These are phyloP conservation scores for Trichoderma sp. DNA, from an alignment of 2,329 filamentous ascomycete species.

Conservation along the genomic window DNA sequence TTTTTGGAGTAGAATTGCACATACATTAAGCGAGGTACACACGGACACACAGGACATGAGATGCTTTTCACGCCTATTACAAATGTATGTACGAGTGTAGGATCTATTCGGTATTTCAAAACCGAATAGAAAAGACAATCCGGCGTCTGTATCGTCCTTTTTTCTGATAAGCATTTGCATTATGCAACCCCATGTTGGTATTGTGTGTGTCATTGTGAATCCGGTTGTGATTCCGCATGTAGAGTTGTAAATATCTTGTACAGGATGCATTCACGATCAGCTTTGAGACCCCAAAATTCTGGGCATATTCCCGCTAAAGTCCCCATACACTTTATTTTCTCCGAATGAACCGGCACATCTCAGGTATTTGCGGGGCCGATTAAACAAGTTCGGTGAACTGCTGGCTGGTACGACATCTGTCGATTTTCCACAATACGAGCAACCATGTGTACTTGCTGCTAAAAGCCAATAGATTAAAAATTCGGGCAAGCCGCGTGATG, in stretches of 20 bases:
- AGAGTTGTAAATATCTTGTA: neutral
- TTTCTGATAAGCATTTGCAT: neutral
- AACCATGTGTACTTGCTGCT: neutral
- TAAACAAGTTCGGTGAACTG: neutral
- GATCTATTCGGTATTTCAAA: neutral
- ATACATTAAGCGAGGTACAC: too few relatives aligned
- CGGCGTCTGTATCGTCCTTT: neutral
- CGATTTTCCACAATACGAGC: neutral
- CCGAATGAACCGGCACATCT: neutral
- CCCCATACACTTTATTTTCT: neutral
- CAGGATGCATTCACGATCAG: neutral
- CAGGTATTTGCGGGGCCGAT: neutral
- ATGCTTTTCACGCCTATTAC: too few relatives aligned
- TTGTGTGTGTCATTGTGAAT: too few relatives aligned
- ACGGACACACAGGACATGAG: too few relatives aligned
- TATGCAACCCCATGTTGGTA: neutral
- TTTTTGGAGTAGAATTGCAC: too few relatives aligned
- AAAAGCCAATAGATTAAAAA: neutral
- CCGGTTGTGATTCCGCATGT: neutral
- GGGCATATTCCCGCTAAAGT: neutral
- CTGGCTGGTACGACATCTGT: neutral
- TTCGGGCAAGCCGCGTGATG: neutral
- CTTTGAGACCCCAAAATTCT: neutral
- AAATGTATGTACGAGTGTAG: too few relatives aligned
- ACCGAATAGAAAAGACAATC: neutral